Base-by-base conservation (phyloP, 2,329 filamentous ascomycete species). In the Zymoseptoria pseudotritici region DNA sequence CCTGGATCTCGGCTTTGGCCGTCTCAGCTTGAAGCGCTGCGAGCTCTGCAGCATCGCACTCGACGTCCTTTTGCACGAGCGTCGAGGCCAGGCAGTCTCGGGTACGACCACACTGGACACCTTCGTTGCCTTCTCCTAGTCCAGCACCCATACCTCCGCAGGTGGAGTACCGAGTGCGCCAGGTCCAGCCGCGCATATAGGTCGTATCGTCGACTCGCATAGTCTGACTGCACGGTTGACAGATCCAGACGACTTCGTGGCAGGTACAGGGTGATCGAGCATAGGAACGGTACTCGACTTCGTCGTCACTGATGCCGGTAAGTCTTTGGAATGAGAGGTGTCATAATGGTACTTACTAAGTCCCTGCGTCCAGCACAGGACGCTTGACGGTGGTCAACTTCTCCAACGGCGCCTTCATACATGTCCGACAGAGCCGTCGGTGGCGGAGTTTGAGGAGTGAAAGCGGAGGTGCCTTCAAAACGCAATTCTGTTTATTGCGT, bases 101-200 rank as follows among this genome's bases (percentile, higher is more conserved):
- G 50, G 86, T 87, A n/a, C 90, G 85, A 0, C 91, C 92, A 71
- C 92, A 97, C 64, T 90, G 86, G 13, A 97, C 91, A 29, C 91
- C 92, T 67, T 93, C 87, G 69, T 91, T 87, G 31, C 91, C 91
- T 67, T 96, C 90, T 51, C 91, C 91, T 29, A 96, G 90, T 4
- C 92, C 92, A 0, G 89, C 92, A 22, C 91, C 91, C 0, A 95
- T 80, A 2, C 90, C 90, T 20, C 92, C 88, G 0, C 90, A 86
- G 65, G 90, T 88, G 17, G 80, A 81, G 72, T 96, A 97, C 22
- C 90, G 85, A 50, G 85, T 90, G 55, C 92, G 86, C 92, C 92
- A 97, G 63, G 85, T 88, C 91, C 92, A 97, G 58, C 92, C 90
- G 3, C 82, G 79, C 51, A 79, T 73, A 69, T 87, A 86, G 13